These are phyloP conservation scores for Excoecaria cochinchinensis DNA, from an alignment of 345 rosid genomes.

Conservation along the genomic window DNA sequence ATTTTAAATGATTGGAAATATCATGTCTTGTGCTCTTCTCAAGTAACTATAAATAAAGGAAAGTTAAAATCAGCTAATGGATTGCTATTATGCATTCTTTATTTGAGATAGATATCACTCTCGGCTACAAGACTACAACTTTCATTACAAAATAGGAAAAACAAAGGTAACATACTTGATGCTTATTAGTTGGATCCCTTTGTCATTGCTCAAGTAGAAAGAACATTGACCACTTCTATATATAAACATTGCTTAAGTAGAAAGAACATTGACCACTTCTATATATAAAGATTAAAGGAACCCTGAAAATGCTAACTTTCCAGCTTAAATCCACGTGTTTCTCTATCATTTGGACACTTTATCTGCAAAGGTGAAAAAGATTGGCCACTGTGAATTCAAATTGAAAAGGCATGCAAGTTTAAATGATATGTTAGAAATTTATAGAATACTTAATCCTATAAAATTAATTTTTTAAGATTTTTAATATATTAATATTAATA, in stretches of 20 bases:
- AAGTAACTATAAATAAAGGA: too few relatives aligned
- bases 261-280: too few relatives aligned
- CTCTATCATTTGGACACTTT: not conserved
- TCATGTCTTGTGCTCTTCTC: too few relatives aligned
- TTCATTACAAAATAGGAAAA: not conserved
- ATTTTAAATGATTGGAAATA: not conserved
- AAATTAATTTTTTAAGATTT: too few relatives aligned
- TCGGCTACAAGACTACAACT: not conserved
- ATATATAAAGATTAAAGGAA: not conserved
- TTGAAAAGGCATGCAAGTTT: not conserved
- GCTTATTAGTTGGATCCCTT: not conserved
- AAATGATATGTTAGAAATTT: too few relatives aligned
- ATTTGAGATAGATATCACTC: not conserved
- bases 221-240: not conserved
- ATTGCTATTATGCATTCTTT: not conserved
- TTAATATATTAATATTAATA: too few relatives aligned
- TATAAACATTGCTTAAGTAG: not conserved
- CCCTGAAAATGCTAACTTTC: slow-evolving; percentile 22
- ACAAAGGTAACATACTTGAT: not conserved
- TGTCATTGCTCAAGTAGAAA: slow-evolving; percentile 15
- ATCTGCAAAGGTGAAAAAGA: not conserved
- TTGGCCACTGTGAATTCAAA: not conserved
- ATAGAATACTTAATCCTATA: too few relatives aligned
- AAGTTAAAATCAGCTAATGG: not conserved
- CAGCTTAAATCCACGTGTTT: slow-evolving; percentile 25